Evolutionary conservation across 257 asterid species (phyloP).

Genomic region (Ilex aquifolium): DNA sequence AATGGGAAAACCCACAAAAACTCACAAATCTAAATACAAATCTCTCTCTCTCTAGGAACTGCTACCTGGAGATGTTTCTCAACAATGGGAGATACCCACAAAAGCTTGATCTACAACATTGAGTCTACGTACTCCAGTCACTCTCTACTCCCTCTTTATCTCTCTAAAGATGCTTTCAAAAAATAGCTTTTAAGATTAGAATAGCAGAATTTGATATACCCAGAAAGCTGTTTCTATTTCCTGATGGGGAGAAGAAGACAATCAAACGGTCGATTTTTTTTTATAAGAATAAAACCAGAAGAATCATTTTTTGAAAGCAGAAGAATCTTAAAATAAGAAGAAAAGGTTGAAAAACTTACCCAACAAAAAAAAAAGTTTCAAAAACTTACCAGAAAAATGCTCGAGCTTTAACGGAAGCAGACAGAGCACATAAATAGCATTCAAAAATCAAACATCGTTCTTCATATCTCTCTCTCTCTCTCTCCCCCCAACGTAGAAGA

Average conservation of each 20-base stretch:
- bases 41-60: too few relatives aligned
- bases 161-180: not conserved
- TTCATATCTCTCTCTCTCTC: constrained; percentile 3
- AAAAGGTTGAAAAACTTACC: constrained; percentile 24
- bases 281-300: constrained; percentile 2
- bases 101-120: too few relatives aligned
- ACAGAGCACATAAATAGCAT: constrained; percentile 25
- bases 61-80: too few relatives aligned
- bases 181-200: not conserved
- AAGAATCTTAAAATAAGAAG: constrained; percentile 2
- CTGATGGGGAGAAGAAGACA: constrained; percentile 13
- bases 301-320: not conserved
- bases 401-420: constrained; percentile 19
- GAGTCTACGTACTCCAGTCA: too few relatives aligned
- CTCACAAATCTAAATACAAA: not conserved
- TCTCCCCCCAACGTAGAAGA: constrained; percentile 28
- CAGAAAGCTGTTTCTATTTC: constrained; percentile 15
- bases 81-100: too few relatives aligned
- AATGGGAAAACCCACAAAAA: constrained; percentile 1
- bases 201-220: not conserved
- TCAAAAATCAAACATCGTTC: constrained; percentile 36
- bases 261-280: constrained; percentile 30
- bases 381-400: constrained; percentile 19
- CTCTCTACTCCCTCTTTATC: constrained; percentile 1
- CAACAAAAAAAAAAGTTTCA: constrained; percentile 18